Percentiles rank a stretch among this genome's conserved stretches.
Conservation (phyloP, 768 basidiomycete genomes). For the Cubamyces sp. region DNA sequence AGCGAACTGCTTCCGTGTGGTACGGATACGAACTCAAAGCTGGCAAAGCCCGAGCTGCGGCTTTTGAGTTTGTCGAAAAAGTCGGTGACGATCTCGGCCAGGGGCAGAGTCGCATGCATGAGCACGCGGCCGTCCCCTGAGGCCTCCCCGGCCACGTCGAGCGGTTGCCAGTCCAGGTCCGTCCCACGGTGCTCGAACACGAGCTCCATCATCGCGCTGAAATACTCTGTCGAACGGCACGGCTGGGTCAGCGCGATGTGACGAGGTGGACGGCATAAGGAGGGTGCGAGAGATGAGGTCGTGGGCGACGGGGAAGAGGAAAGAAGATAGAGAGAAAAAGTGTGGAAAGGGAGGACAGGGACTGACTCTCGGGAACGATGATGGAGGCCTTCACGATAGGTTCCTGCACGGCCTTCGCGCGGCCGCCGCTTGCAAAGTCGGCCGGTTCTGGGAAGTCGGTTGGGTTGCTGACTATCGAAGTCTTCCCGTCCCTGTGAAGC, state of each 20-base stretch:
- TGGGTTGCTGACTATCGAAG: constrained; percentile 81
- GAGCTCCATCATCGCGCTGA: constrained; percentile 96
- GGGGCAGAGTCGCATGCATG: constrained; percentile 80
- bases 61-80: constrained; percentile 97
- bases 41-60: constrained; percentile 88
- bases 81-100: constrained; percentile 91
- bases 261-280: background rate
- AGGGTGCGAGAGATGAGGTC: background rate
- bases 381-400: constrained; percentile 94
- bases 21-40: constrained; percentile 73
- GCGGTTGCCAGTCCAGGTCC: constrained; percentile 81
- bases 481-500: constrained; percentile 61
- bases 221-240: constrained; percentile 62
- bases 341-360: background rate
- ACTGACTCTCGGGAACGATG: constrained; percentile 87
- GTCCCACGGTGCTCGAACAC: constrained; percentile 86
- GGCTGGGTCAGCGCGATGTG: background rate
- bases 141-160: constrained; percentile 51
- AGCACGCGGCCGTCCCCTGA: constrained; percentile 66
- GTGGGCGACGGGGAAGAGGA: background rate
- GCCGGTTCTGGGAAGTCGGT: constrained; percentile 90
- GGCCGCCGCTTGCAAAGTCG: constrained; percentile 52
- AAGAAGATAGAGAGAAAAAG: background rate
- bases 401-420: constrained; percentile 82
- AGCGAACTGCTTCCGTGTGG: background rate